Base-by-base conservation (phyloP, 1,139 yeast species). In the Sugiyamaella castrensis region DNA sequence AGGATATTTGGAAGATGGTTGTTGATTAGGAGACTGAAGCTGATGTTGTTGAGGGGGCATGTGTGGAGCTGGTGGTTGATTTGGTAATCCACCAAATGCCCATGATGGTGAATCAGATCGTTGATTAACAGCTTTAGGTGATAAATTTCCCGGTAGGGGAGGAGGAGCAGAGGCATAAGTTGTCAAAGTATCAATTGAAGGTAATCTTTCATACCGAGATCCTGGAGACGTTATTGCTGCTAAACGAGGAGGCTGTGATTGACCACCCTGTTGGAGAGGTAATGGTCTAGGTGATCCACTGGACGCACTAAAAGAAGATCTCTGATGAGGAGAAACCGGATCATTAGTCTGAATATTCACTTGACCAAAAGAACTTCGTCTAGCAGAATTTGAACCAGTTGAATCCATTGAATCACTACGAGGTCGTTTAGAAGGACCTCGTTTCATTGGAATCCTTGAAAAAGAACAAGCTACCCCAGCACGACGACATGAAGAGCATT, bases 351-450 rank as follows among this genome's bases (percentile, higher is more conserved):
- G 24, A 19, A 4, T 19, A 19, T 19, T 19, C 24, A 19, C 5
- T 19, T 19, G 24, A 19, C 24, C 5, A 5, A 19, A 4, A 19
- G 24, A 19, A 19, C 24, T 19, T 19, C 24, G 3, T 19, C 24
- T 19, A 19, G 24, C 24, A 19, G 24, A 13, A 31, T n/a, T 13
- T n/a, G 15, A n/a, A 6, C 34, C 34, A 13, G 31, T 36, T 11
- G 16, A n/a, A 40, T 46, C 50, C 8, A 43, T 28, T 10, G 50
- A 46, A 41, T 44, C 52, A 32, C 53, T 43, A 15, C 54, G 35
- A 2, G 50, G 52, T 47, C 71, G 66, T 51, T 69, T 71, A 8
- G 72, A 61, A 1, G 75, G 75, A 6, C 75, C 75, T 29, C 75
- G 60, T 52, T 72, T 71, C 61, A 71, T 64, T 45, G 75, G 75